Conservation (phyloP, 768 basidiomycete genomes). For the Suillus paluster region DNA sequence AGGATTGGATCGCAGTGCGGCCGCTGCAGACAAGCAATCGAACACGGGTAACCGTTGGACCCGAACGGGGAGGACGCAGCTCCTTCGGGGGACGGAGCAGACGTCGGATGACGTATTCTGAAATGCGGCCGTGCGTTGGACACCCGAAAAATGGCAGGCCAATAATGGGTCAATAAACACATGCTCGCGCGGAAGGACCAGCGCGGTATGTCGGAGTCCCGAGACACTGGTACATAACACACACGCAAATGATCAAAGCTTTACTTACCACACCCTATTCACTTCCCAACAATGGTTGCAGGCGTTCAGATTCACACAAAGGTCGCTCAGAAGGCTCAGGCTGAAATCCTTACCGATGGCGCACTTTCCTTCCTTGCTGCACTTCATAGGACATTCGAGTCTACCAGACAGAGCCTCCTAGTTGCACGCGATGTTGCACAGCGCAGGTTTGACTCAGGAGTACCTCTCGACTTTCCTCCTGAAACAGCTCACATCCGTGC, state of each 20-base stretch:
- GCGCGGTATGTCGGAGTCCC: constrained; percentile 45
- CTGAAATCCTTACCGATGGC: constrained; percentile 81
- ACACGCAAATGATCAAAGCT: background rate
- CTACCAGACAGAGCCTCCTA: constrained; percentile 82
- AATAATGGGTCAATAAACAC: constrained; percentile 4
- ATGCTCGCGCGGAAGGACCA: constrained; percentile 15
- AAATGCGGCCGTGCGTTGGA: background rate
- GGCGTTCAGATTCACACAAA: constrained; percentile 70
- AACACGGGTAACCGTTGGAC: background rate
- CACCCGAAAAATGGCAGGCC: background rate
- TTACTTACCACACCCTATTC: constrained; percentile 11
- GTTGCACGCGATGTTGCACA: constrained; percentile 80
- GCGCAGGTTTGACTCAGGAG: constrained; percentile 78
- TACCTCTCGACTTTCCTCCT: constrained; percentile 79
- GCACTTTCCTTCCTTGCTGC: constrained; percentile 89
- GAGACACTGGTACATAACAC: constrained; percentile 36
- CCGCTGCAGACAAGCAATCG: background rate
- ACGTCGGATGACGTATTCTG: background rate
- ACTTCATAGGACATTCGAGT: constrained; percentile 91
- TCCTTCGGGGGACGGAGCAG: background rate
- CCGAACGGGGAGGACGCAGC: background rate
- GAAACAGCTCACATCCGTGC: constrained; percentile 91
- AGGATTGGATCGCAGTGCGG: background rate
- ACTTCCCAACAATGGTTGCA: constrained; percentile 51
- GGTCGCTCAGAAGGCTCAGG: constrained; percentile 66